Percentiles rank a stretch among this genome's conserved stretches.
These are phyloP conservation scores for Echites panduratus DNA, from an alignment of 257 asterid genomes.

Conservation along the genomic window DNA sequence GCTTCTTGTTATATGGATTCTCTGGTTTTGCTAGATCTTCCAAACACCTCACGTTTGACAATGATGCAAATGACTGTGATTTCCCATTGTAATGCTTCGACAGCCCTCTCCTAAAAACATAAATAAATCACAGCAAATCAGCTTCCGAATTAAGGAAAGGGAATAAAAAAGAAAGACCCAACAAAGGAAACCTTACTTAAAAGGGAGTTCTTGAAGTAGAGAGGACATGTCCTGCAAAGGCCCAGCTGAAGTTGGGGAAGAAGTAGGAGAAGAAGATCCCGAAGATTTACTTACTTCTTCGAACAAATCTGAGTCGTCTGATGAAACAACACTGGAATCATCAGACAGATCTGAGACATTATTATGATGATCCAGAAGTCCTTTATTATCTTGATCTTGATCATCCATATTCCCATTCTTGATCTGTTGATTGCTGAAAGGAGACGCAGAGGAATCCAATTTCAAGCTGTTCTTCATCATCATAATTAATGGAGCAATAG, in stretches of 20 bases:
- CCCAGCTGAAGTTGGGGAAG: slow-evolving; percentile 10
- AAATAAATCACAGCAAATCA: neutral
- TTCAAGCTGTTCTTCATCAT: slow-evolving; percentile 10
- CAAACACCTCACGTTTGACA: slow-evolving; percentile 41
- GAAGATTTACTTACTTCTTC: slow-evolving; percentile 22
- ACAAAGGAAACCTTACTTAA: slow-evolving; percentile 37
- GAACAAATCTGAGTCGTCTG: slow-evolving; percentile 30
- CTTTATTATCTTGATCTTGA: neutral
- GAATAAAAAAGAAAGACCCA: neutral
- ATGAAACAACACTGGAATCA: slow-evolving; percentile 20
- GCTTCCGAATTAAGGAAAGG: neutral
- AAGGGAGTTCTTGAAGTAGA: slow-evolving; percentile 56
- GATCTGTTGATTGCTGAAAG: slow-evolving; percentile 23
- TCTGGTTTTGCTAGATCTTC: slow-evolving; percentile 63
- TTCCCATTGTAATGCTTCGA: slow-evolving; percentile 69
- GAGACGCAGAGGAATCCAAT: slow-evolving; percentile 25
- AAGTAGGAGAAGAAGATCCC: slow-evolving; percentile 11
- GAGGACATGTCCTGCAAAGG: slow-evolving; percentile 56
- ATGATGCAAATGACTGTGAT: slow-evolving; percentile 54
- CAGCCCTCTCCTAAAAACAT: slow-evolving; percentile 48
- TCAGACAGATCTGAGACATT: slow-evolving; percentile 17
- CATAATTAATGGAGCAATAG: neutral
- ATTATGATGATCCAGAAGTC: neutral
- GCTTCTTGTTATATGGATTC: slow-evolving; percentile 50
- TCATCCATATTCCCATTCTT: slow-evolving; percentile 41